Base-by-base conservation (phyloP, 116 monocot species). In the Phalaenopsis hybrid region DNA sequence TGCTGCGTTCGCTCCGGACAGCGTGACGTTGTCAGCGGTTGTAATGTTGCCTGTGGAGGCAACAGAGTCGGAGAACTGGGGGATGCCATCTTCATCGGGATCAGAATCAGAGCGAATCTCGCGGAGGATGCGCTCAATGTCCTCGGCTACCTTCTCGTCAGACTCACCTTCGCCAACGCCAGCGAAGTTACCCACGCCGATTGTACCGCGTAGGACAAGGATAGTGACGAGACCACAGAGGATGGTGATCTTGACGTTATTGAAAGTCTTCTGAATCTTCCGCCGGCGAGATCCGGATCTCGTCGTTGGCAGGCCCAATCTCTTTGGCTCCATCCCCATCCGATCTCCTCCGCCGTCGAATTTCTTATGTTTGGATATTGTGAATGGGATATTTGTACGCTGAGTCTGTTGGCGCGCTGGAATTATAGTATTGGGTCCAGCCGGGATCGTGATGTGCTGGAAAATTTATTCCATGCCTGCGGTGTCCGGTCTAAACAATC, bases 181-280 rank as follows among this genome's bases (percentile, higher is more conserved):
- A 44, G 63, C 76, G 79, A 92, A 84, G 78, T 85, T 89, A 69
- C 92, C 92, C 59, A 92, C 89, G 81, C 92, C 92, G 81, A 92
- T 88, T 61, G 92, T 92, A 81, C 92, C 92, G 21, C 92, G 88
- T 31, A 92, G 92, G 58, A 92, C 92, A 67, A 92, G 88, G 83
- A 92, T 88, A 81, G 92, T 92, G 89, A 92, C 89, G 85, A 92
- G 82, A 52, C 92, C 92, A 78, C 92, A 92, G 23, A 92, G 86
- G 46, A 92, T 50, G 73, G 92, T 92, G 79, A 92, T 92, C 88
- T 92, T 92, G 65, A 92, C 12, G 78, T 89, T 92, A 88, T 86
- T 88, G 86, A 89, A 92, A 61, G 88, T 92, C 83, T 89, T 89
- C 81, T 92, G 88, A 63, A 92, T 87, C 92, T 87, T 87, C 9